These are phyloP conservation scores for Thalassiosira allenii DNA, from an alignment of 352 stramenopile species.

Conservation along the genomic window DNA sequence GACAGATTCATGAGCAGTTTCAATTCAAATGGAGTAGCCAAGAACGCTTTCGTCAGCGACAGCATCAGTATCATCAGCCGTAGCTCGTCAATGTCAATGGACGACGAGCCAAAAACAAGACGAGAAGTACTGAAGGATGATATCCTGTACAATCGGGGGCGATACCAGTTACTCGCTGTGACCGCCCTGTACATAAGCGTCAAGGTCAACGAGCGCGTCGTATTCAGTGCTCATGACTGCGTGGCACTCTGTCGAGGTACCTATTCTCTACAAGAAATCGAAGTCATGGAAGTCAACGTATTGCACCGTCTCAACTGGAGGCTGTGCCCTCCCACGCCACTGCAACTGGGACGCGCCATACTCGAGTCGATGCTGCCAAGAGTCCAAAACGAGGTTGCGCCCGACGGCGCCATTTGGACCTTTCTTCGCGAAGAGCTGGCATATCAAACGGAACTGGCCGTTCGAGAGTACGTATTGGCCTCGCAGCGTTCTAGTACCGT, in stretches of 20 bases:
- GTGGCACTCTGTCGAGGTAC: constrained; percentile 10
- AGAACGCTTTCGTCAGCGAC: too few relatives aligned
- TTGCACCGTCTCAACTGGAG: constrained; percentile 58
- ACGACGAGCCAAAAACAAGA: too few relatives aligned
- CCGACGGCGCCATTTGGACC: neutral
- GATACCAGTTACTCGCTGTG: constrained; percentile 39
- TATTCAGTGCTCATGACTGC: constrained; percentile 25
- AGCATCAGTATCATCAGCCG: too few relatives aligned
- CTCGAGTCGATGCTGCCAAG: constrained; percentile 18
- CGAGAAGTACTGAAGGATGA: too few relatives aligned
- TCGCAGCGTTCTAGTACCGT: constrained; percentile 49
- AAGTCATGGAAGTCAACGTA: constrained; percentile 61
- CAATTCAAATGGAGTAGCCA: neutral
- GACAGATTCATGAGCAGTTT: neutral
- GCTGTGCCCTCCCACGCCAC: constrained; percentile 60
- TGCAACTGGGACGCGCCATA: constrained; percentile 29
- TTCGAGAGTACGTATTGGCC: constrained; percentile 58
- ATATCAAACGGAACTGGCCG: constrained; percentile 62
- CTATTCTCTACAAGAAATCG: constrained; percentile 64
- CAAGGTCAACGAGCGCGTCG: constrained; percentile 38
- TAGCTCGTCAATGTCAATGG: too few relatives aligned
- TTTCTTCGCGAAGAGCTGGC: constrained; percentile 20
- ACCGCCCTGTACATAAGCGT: constrained; percentile 44
- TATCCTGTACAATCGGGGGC: neutral
- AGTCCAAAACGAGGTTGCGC: too few relatives aligned